phyloP scores from a whole-genome alignment of 2,329 filamentous ascomycete genomes.

The Pseudohalonectria lignicola region DNA sequence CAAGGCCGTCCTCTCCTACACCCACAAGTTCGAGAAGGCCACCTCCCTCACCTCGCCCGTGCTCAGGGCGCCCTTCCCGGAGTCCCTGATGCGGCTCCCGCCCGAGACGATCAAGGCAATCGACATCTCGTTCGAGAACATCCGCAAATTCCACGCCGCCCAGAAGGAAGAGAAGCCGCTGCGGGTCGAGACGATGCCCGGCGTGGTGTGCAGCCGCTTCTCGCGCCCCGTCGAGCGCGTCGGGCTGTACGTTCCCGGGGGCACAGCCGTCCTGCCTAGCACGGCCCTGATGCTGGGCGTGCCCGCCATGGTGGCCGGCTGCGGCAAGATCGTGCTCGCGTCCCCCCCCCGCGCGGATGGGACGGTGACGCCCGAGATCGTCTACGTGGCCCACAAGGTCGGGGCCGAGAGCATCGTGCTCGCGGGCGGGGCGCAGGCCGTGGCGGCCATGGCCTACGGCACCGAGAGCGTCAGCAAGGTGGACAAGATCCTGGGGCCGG shows the following conservation, averaged over 20 bases:
- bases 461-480: conserved; percentile 92
- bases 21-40: conserved; percentile 96
- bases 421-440: conserved; percentile 87
- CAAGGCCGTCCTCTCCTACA: conserved; percentile 80
- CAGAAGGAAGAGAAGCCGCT: conserved; percentile 78
- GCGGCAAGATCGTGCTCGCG: conserved; percentile 86
- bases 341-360: conserved; percentile 85
- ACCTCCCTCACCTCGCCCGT: conserved; percentile 84
- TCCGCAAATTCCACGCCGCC: conserved; percentile 83
- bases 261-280: conserved; percentile 92
- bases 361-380: conserved; percentile 88
- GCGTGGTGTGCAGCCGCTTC: conserved; percentile 89
- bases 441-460: conserved; percentile 94
- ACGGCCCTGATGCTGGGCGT: conserved; percentile 98
- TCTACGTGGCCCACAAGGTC: conserved; percentile 94
- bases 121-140: conserved; percentile 88
- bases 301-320: conserved; percentile 93
- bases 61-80: conserved; percentile 77
- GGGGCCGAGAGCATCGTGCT: conserved; percentile 93
- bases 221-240: conserved; percentile 86
- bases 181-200: conserved; percentile 92
- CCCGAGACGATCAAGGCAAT: conserved; percentile 85
- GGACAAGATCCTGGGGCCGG: conserved; percentile 95
- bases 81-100: conserved; percentile 73
- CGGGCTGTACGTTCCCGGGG: conserved; percentile 92